Conservation (phyloP, 2,329 filamentous ascomycete species). For the Dactylellina haptotyla region DNA sequence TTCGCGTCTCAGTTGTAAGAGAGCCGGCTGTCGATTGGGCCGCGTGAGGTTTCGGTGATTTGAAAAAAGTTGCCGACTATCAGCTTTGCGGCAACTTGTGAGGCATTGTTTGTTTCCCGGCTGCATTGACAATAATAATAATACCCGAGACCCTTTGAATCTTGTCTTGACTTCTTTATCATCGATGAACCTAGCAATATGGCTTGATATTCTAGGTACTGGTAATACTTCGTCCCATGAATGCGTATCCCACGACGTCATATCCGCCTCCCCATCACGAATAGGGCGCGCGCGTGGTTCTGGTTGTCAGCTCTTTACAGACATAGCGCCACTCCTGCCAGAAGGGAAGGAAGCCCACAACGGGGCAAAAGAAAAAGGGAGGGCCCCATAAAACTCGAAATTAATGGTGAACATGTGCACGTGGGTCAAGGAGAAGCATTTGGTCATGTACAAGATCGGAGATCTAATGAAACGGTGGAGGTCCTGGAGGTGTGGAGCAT, state of each 20-base stretch:
- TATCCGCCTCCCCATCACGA: too few species aligned
- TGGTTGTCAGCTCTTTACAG: background rate
- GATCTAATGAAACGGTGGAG: background rate
- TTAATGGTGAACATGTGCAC: background rate
- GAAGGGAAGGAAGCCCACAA: too few species aligned
- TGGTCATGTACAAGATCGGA: constrained; percentile 17
- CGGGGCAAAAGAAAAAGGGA: background rate
- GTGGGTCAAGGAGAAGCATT: background rate
- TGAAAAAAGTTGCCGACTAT: too few species aligned
- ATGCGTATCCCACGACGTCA: too few species aligned
- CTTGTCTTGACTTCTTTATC: too few species aligned
- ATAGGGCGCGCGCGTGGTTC: background rate
- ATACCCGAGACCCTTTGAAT: background rate
- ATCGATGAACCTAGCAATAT: too few species aligned
- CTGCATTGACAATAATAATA: background rate
- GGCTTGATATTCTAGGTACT: too few species aligned
- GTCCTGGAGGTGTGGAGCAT: too few species aligned
- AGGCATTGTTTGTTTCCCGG: background rate
- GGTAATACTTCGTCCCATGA: too few species aligned
- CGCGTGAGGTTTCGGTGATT: too few species aligned
- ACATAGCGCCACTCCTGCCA: background rate
- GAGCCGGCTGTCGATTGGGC: background rate
- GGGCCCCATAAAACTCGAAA: background rate
- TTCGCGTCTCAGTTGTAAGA: background rate
- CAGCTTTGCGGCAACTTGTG: constrained; percentile 6